Percentiles rank a stretch among this genome's conserved stretches.
Conservation (phyloP, 129 eudicot genomes). For the Flaveria linearis region DNA sequence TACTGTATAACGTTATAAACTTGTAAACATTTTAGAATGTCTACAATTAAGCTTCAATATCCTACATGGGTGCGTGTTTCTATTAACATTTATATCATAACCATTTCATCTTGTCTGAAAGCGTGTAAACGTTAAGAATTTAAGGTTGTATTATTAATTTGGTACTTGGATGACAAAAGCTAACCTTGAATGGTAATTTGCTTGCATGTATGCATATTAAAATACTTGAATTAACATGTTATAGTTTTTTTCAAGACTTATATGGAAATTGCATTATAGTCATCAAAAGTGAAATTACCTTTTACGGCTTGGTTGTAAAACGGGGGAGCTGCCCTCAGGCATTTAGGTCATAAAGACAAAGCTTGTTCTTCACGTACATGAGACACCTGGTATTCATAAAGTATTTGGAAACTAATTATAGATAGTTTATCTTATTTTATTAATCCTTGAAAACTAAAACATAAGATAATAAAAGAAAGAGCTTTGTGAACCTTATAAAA, state of each 20-base stretch:
- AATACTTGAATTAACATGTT: not conserved
- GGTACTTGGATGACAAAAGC: not conserved
- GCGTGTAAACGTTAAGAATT: not conserved
- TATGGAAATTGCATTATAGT: not conserved
- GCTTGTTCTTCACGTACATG: not conserved
- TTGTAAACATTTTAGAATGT: not conserved
- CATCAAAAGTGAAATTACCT: not conserved
- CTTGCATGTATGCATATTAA: not conserved
- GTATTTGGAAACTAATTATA: not conserved
- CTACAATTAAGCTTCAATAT: not conserved
- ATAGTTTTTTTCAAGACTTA: not conserved
- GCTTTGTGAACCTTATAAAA: not conserved
- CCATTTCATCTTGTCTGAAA: not conserved
- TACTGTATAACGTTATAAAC: not conserved
- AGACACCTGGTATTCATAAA: not conserved
- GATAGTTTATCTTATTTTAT: not conserved
- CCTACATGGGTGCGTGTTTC: not conserved
- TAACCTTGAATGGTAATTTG: not conserved
- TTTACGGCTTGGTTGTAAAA: not conserved
- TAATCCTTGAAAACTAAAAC: not conserved
- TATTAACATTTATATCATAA: not conserved
- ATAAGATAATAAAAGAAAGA: not conserved
- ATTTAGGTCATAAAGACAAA: not conserved
- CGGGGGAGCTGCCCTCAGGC: not conserved
- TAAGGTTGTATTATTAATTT: not conserved